phyloP scores from a whole-genome alignment of 1,139 yeast species.

The Candida buenavistaensis region DNA sequence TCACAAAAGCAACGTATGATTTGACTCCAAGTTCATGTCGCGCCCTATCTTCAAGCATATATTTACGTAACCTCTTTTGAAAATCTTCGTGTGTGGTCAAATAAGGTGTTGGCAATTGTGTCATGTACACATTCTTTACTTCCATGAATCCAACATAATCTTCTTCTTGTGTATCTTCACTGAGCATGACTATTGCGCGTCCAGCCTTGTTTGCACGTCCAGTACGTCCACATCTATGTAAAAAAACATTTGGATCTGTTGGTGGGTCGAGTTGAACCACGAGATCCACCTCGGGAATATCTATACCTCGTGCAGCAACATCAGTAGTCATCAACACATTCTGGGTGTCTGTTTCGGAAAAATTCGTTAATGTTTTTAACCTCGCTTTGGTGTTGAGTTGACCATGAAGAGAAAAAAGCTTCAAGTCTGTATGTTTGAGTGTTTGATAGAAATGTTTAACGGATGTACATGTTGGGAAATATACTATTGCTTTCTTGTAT shows the following conservation, averaged over 20 bases:
- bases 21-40: conserved; percentile 78
- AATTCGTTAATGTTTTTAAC: conserved; percentile 63
- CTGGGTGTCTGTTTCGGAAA: conserved; percentile 52
- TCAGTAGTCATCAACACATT: conserved; percentile 78
- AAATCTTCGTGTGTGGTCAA: conserved; percentile 22
- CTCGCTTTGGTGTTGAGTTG: conserved; percentile 76
- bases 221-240: conserved; percentile 91
- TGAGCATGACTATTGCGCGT: conserved; percentile 71
- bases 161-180: conserved; percentile 67
- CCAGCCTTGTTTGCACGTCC: conserved; percentile 89
- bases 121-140: conserved; percentile 65
- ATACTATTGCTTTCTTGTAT: conserved; percentile 78
- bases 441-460: conserved; percentile 75
- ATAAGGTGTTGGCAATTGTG: conserved; percentile 33
- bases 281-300: conserved; percentile 87
- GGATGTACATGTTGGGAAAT: conserved; percentile 85
- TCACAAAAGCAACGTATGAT: conserved; percentile 80
- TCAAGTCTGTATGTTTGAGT: conserved; percentile 29
- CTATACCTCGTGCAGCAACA: conserved; percentile 93
- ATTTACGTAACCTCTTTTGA: conserved; percentile 43
- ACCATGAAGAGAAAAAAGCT: conserved; percentile 78
- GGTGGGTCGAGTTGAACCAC: conserved; percentile 92
- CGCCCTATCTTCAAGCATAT: conserved; percentile 71
- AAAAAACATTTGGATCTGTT: conserved; percentile 80
- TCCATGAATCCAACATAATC: conserved; percentile 79